These are phyloP conservation scores for Pezicula neosporulosa DNA, from an alignment of 2,329 filamentous ascomycete species.

Conservation along the genomic window DNA sequence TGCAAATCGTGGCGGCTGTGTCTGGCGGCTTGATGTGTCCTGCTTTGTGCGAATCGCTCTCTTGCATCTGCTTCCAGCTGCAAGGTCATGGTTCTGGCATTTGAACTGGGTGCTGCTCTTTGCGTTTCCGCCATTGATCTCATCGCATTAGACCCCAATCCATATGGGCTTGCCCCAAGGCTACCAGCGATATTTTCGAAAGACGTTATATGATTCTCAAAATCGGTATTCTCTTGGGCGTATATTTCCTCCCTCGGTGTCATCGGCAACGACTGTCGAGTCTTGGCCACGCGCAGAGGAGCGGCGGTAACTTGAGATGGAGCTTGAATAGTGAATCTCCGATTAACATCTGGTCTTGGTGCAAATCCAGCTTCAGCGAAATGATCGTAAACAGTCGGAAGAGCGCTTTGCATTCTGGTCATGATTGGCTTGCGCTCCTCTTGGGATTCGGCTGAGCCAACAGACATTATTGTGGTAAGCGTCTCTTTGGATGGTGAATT, in stretches of 20 bases:
- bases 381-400: slow-evolving; percentile 16
- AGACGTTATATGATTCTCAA: no score
- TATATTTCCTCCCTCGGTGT: not conserved
- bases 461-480: slow-evolving; percentile 22
- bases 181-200: no score
- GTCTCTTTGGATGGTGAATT: slow-evolving; percentile 22
- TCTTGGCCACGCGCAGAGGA: not conserved
- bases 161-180: no score
- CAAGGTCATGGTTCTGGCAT: slow-evolving; percentile 19
- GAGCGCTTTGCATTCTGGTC: slow-evolving; percentile 14
- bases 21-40: slow-evolving; percentile 5
- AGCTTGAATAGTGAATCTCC: slow-evolving; percentile 1
- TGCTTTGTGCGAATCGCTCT: slow-evolving; percentile 7
- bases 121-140: not conserved
- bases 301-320: not conserved
- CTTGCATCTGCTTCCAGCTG: slow-evolving; percentile 18
- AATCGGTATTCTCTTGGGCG: no score
- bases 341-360: slow-evolving; percentile 5
- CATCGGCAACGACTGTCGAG: not conserved
- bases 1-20: slow-evolving; percentile 2
- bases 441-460: slow-evolving; percentile 21
- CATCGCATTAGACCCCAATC: not conserved
- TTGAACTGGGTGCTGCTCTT: not conserved
- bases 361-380: slow-evolving; percentile 10
- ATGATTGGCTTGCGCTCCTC: slow-evolving; percentile 17